Percentiles rank a stretch among this genome's conserved stretches.
Conservation (phyloP, 225 moss, liverwort and hornwort genomes). For the Polytrichum commune region DNA sequence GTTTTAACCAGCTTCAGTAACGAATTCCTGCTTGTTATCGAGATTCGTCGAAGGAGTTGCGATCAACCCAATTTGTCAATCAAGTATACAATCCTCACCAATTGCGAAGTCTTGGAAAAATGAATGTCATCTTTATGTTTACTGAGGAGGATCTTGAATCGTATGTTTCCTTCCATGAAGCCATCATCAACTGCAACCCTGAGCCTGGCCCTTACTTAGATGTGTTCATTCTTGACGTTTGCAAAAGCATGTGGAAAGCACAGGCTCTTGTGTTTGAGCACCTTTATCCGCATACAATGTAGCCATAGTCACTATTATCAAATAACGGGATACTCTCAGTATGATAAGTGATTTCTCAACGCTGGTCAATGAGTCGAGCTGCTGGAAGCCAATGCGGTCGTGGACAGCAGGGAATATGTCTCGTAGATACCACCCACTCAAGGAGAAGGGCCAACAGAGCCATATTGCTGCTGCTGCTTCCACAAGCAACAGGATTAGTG, state of each 20-base stretch:
- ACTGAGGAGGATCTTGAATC: constrained; percentile 5
- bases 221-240: constrained; percentile 1
- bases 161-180: constrained; percentile 4
- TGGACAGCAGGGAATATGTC: neutral
- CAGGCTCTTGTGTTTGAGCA: neutral
- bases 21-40: too few species aligned
- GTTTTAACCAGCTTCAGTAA: too few species aligned
- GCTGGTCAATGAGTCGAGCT: neutral
- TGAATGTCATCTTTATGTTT: neutral
- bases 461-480: too few species aligned
- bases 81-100: too few species aligned
- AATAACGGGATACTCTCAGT: neutral
- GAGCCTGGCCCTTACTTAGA: neutral
- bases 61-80: too few species aligned
- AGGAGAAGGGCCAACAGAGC: too few species aligned
- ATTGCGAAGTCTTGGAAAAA: too few species aligned
- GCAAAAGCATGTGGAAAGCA: constrained; percentile 4
- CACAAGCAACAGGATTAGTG: too few species aligned
- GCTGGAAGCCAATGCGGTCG: neutral
- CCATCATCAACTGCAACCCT: neutral
- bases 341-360: neutral
- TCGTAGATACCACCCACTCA: too few species aligned
- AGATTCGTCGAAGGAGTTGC: too few species aligned
- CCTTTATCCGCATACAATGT: neutral
- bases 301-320: neutral